Evolutionary conservation across 139 green algal genomes (phyloP), one percentile per base, ranked within the genome.

Genomic region (Mesostigma viride): DNA sequence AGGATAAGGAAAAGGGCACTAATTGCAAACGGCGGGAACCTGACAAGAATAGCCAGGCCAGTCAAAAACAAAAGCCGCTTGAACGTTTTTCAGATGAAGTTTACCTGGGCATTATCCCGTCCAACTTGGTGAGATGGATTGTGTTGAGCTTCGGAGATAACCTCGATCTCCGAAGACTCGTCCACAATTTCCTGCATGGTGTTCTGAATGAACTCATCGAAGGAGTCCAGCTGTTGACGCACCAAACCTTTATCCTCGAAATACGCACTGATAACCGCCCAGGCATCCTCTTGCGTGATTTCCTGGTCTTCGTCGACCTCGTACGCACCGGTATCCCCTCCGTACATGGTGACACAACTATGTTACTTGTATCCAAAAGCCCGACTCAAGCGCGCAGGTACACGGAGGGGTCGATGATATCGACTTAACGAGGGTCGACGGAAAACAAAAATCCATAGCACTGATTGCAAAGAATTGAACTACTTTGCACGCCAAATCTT

Each of bases 221-320:
- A 99, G 0, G 88, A 96, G 76, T 99, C 93, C 46, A 99, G 83
- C 83, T 98, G 93, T 85, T 99, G 94, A 14, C 89, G 81, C 31
- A 98, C 94, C 1, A 99, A 79, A 27, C 90, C 90, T 70, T 97
- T 96, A 57, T 94, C 85, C 58, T 94, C 84, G 62, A 98, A 98
- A 53, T 95, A 99, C 1, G 86, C 78, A 3, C 67, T 80, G 67
- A 95, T 94, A n/a, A 95, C 89, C 5, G 79, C 71, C 89, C 89
- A 92, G 20, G 80, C 75, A 57, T 89, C 84, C 59, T 90, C 83
- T 70, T 90, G 71, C 31, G 20, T 76, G 40, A 84, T 83, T 64
- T 78, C 73, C 24, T 73, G 36, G 14, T 82, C 60, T 53, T 53
- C 40, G 40, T 17, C 14, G 14, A 53, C 14, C 17, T 53, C 14